These are phyloP conservation scores for Plasmopara muralis DNA, from an alignment of 352 stramenopile genomes.

Conservation along the genomic window DNA sequence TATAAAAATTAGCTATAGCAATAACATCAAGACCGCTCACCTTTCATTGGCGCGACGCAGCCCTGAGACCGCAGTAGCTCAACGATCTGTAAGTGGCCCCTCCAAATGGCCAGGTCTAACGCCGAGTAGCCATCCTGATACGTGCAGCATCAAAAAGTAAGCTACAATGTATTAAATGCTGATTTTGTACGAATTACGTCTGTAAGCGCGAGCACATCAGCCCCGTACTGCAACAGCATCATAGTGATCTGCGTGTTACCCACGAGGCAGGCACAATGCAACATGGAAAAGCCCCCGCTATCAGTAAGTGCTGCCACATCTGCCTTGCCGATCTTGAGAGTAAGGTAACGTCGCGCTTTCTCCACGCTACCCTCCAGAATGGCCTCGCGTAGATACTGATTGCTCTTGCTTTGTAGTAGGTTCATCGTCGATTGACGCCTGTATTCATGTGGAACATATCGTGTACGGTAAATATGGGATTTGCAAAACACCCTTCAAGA, in stretches of 20 bases:
- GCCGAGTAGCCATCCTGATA: conserved; percentile 71
- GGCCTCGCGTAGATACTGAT: conserved; percentile 76
- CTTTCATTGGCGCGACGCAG: conserved; percentile 80
- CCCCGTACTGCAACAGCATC: conserved; percentile 78
- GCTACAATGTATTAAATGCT: not conserved
- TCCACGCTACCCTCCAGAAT: conserved; percentile 79
- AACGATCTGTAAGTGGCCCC: conserved; percentile 76
- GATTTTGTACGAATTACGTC: conserved; percentile 31
- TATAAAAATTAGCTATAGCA: not conserved
- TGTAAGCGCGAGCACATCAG: conserved; percentile 67
- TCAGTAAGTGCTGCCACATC: conserved; percentile 72
- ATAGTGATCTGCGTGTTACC: conserved; percentile 84
- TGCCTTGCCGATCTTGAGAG: conserved; percentile 78
- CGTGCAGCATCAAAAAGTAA: not conserved
- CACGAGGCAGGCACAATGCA: conserved; percentile 66
- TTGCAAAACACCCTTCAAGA: too few relatives aligned
- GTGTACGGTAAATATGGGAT: too few relatives aligned
- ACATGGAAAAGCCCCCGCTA: conserved; percentile 76
- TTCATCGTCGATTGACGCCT: conserved; percentile 39
- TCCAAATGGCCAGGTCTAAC: conserved; percentile 78
- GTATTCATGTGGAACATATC: too few relatives aligned
- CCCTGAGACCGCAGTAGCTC: conserved; percentile 74
- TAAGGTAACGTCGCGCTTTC: conserved; percentile 74
- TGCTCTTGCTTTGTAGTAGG: conserved; percentile 80
- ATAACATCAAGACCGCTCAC: conserved; percentile 8